These are phyloP conservation scores for Kockiozyma suomiensis DNA, from an alignment of 805 yeast species.

Conservation along the genomic window DNA sequence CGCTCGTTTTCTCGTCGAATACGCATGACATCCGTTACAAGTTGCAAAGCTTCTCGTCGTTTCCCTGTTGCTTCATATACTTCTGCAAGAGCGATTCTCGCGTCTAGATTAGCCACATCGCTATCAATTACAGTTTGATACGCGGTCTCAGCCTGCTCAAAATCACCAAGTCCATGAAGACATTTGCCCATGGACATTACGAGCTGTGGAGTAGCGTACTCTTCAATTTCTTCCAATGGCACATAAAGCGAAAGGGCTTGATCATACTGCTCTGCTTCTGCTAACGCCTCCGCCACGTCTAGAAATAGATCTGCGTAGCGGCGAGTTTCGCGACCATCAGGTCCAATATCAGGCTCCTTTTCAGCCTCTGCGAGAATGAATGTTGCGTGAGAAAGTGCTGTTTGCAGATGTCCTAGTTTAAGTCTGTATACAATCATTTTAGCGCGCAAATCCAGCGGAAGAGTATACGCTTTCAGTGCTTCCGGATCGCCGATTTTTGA, in stretches of 20 bases:
- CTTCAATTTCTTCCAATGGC: constrained; percentile 60
- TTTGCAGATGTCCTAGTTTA: constrained; percentile 61
- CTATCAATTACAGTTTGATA: constrained; percentile 55
- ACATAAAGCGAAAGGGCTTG: constrained; percentile 72
- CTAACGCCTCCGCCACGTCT: constrained; percentile 76
- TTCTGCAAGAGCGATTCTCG: constrained; percentile 79
- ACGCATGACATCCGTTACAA: constrained; percentile 39
- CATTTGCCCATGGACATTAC: constrained; percentile 72
- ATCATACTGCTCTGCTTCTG: constrained; percentile 66
- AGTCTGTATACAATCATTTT: constrained; percentile 78
- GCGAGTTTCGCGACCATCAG: constrained; percentile 32
- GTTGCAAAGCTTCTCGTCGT: constrained; percentile 39
- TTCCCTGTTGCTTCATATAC: constrained; percentile 55
- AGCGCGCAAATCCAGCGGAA: constrained; percentile 87
- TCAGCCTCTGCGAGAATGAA: constrained; percentile 22
- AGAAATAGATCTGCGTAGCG: constrained; percentile 72
- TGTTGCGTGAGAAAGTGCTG: constrained; percentile 70
- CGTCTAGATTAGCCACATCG: constrained; percentile 59
- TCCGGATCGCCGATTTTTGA: constrained; percentile 40
- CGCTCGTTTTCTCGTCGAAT: constrained; percentile 31
- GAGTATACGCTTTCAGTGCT: constrained; percentile 40
- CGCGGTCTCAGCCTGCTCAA: constrained; percentile 61
- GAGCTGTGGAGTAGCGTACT: constrained; percentile 44
- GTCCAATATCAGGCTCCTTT: constrained; percentile 30
- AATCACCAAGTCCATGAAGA: constrained; percentile 70